phyloP scores from a whole-genome alignment of 306 rosid species.

The Cicer yamashitae region DNA sequence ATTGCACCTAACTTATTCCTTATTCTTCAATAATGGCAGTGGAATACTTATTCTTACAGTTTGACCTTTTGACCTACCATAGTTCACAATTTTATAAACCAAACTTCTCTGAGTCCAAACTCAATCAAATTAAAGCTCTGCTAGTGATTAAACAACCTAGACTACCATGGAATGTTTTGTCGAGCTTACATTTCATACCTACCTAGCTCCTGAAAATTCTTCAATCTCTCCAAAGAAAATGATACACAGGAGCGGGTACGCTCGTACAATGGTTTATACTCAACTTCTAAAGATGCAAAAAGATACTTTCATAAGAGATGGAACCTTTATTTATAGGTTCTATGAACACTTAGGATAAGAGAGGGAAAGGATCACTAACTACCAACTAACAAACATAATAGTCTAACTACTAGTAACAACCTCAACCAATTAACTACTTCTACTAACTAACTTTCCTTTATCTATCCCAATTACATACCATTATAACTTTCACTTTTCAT shows the following conservation, averaged over 20 bases:
- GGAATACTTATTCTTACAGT: conserved; percentile 37
- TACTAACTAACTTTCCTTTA: too few relatives aligned
- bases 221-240: too few relatives aligned
- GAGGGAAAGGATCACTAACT: too few relatives aligned
- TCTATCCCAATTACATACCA: conserved; percentile 8
- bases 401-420: too few relatives aligned
- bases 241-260: too few relatives aligned
- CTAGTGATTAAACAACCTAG: conserved; percentile 21
- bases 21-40: neutral
- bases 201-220: conserved; percentile 7
- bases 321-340: neutral
- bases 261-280: too few relatives aligned
- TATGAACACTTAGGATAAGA: too few relatives aligned
- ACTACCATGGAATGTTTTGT: conserved; percentile 13
- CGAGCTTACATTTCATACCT: conserved; percentile 14
- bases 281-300: too few relatives aligned
- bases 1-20: conserved; percentile 26
- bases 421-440: too few relatives aligned
- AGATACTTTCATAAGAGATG: too few relatives aligned
- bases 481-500: conserved; percentile 6
- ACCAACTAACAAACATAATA: too few relatives aligned
- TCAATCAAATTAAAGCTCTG: conserved; percentile 33
- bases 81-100: conserved; percentile 30
- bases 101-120: conserved; percentile 1
- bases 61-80: neutral